Evolutionary conservation across 371 early-diverging fungal species (phyloP).

Genomic region (Synchytrium microbalum): DNA sequence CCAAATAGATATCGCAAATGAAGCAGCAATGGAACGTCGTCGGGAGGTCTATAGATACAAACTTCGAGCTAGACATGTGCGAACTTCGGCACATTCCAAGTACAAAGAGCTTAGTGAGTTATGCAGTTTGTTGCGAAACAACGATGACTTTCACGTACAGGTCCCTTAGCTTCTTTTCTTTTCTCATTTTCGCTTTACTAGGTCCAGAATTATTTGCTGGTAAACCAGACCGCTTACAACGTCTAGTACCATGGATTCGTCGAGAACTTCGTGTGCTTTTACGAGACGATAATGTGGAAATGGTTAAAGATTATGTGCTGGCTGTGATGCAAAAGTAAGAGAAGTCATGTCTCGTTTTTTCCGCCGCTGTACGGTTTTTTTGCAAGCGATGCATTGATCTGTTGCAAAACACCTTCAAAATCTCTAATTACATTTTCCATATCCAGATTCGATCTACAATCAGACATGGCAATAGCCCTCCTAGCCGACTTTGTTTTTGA

Average conservation of each 20-base stretch:
- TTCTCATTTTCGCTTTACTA: not conserved
- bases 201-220: slow-evolving; percentile 8
- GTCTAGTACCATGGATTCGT: slow-evolving; percentile 20
- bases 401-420: not conserved
- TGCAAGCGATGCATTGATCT: not conserved
- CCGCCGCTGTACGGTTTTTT: not conserved
- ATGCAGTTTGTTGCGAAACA: not conserved
- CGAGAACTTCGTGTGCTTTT: slow-evolving; percentile 18
- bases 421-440: not conserved
- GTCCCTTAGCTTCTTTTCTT: not conserved
- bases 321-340: slow-evolving; percentile 19
- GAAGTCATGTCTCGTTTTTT: slow-evolving; percentile 2
- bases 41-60: not conserved
- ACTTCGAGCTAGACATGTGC: not conserved
- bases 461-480: slow-evolving; percentile 14
- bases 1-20: not conserved
- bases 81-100: not conserved
- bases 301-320: slow-evolving; percentile 18
- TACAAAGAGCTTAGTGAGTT: not conserved
- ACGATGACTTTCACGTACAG: not conserved
- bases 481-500: slow-evolving; percentile 16
- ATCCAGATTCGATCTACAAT: slow-evolving; percentile 8
- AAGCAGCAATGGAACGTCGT: not conserved
- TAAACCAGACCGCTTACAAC: not conserved
- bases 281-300: slow-evolving; percentile 17